phyloP scores from a whole-genome alignment of 164 flowering plant species.

The Magnolia officinalis region DNA sequence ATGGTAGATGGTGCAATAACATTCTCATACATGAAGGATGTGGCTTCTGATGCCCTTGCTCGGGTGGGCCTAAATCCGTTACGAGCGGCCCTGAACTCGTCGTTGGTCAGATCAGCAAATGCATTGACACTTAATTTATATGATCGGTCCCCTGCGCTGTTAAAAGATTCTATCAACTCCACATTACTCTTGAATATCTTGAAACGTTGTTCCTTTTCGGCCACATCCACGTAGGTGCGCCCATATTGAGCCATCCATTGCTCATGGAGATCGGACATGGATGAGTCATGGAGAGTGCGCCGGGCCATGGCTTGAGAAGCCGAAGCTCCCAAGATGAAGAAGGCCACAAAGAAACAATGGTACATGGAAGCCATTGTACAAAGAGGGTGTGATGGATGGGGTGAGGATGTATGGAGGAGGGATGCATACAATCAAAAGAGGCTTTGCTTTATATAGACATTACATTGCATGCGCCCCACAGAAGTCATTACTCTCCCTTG shows the following conservation, averaged over 20 bases:
- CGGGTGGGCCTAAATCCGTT: slow-evolving; percentile 51
- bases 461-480: no score
- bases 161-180: slow-evolving; percentile 36
- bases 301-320: background rate
- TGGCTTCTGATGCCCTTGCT: slow-evolving; percentile 32
- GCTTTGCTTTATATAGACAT: no score
- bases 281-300: no score
- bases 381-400: background rate
- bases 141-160: slow-evolving; percentile 43
- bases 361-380: background rate
- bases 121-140: slow-evolving; percentile 57
- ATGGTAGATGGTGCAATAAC: slow-evolving; percentile 15
- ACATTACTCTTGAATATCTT: slow-evolving; percentile 62
- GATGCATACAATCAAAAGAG: no score
- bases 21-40: slow-evolving; percentile 53
- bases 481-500: no score
- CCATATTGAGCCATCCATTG: no score
- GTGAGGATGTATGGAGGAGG: no score
- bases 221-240: slow-evolving; percentile 10
- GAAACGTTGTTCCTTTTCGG: slow-evolving; percentile 58
- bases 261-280: no score
- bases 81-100: slow-evolving; percentile 46
- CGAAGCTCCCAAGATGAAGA: background rate
- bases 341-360: background rate
- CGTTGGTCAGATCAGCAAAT: slow-evolving; percentile 67